phyloP scores from a whole-genome alignment of 192 early-diverging fungal genomes.

The Backusella westeae region DNA sequence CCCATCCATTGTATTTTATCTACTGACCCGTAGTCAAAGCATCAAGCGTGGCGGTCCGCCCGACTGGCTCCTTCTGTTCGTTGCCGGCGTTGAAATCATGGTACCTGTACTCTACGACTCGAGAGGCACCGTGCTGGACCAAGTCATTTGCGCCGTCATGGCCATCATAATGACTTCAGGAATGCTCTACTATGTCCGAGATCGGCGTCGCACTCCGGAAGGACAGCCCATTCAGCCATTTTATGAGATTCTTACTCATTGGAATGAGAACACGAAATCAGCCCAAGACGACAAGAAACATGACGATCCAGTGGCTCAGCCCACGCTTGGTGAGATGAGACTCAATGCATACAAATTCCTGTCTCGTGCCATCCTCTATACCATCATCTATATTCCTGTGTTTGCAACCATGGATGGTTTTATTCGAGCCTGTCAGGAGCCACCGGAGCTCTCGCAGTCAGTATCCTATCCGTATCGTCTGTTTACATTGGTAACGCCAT shows the following conservation, averaged over 20 bases:
- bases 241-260: constrained; percentile 10
- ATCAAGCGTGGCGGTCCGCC: not conserved
- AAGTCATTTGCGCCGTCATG: constrained; percentile 5
- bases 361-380: not conserved
- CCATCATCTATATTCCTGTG: not conserved
- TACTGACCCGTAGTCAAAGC: not conserved
- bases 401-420: constrained; percentile 11
- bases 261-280: not conserved
- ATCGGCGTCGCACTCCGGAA: constrained; percentile 4
- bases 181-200: not conserved
- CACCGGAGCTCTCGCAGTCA: not conserved
- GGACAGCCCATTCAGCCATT: not conserved
- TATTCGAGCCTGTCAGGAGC: constrained; percentile 4
- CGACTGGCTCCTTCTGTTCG: not conserved
- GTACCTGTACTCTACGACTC: not conserved
- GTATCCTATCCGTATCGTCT: not conserved
- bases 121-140: not conserved
- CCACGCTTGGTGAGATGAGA: not conserved
- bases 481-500: not conserved
- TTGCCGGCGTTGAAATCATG: not conserved
- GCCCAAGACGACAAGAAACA: not conserved
- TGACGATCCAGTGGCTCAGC: not conserved
- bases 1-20: constrained; percentile 5
- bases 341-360: not conserved
- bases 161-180: constrained; percentile 11